Evolutionary conservation across 1,284 basidiomycete genomes (phyloP), one percentile per base, ranked within the genome.

Genomic region (Leccinum insolens): DNA sequence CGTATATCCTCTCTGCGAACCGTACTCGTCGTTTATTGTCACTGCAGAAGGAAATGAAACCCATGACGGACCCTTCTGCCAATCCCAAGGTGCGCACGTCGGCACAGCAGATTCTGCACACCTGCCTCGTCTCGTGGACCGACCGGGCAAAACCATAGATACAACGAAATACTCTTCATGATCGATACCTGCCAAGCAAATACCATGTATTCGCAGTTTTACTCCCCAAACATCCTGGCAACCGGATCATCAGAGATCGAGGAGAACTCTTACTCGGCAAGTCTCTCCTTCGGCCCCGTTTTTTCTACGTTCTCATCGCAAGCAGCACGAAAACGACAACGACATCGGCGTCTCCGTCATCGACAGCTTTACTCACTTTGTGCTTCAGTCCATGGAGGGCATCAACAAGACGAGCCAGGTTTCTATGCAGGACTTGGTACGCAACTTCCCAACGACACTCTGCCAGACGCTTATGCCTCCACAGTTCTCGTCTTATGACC

Each of bases 161-260:
- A 99, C 82, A 97, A 99, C 79, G 95, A 97, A 79, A 90, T 99
- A 52, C 88, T 99, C 75, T 98, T 98, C 84, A 98, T 99, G 93
- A 92, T 98, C 71, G 97, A 99, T 78, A 99, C 97, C 0, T 99
- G 98, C 75, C 96, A 99, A 80, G 98, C 97, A 28, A 98, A 96
- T 76, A 95, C 95, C 1, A 92, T 99, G 90, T 98, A 95, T 77
- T 90, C 92, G 59, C 93, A 95, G 74, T 91, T 99, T 73, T 98
- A 99, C 81, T 96, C 95, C 2, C 96, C 97, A 1, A 96, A 98
- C 75, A 92, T 99, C 59, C 87, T 99, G 7, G 96, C 97, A 0
- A 96, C 95, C 0, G 98, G 96, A 0, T 96, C 94, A 0, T 94
- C 95, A 7, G 80, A 87, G 63, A 84, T 97, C n/a, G 93, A 88